phyloP scores from a whole-genome alignment of 441 rosid genomes.

The Rhodomyrtus psidioides region DNA sequence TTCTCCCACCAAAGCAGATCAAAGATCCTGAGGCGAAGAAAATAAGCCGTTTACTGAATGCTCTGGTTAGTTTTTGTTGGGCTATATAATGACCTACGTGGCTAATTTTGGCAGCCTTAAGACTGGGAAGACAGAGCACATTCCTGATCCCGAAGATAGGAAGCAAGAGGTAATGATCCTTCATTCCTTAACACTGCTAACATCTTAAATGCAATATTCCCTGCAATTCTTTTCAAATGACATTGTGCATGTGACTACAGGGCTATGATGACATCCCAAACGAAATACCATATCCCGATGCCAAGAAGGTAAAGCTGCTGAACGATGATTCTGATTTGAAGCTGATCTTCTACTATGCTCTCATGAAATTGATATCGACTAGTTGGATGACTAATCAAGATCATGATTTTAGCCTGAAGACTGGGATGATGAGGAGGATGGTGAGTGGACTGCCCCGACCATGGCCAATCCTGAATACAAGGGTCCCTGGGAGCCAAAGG shows the following conservation, averaged over 20 bases:
- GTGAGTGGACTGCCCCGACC: conserved; percentile 90
- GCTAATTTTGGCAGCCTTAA: conserved; percentile 57
- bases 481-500: conserved; percentile 92
- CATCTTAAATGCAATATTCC: neutral
- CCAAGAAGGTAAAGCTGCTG: conserved; percentile 54
- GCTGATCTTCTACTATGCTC: neutral
- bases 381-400: neutral
- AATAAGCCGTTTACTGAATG: conserved; percentile 18
- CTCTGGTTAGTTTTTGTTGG: neutral
- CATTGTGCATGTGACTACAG: conserved; percentile 4
- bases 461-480: conserved; percentile 91
- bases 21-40: conserved; percentile 93
- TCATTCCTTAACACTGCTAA: neutral
- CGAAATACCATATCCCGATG: conserved; percentile 80
- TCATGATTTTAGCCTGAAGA: conserved; percentile 62
- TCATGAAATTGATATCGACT: neutral
- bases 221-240: neutral
- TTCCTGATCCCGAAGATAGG: conserved; percentile 87
- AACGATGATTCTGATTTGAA: neutral
- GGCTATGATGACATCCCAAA: conserved; percentile 93
- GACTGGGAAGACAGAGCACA: conserved; percentile 97
- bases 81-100: neutral
- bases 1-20: conserved; percentile 82
- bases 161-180: conserved; percentile 59
- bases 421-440: conserved; percentile 97